Percentiles rank a stretch among this genome's conserved stretches.
phyloP scores from a whole-genome alignment of 768 basidiomycete species.

The Dentipellis sp. region DNA sequence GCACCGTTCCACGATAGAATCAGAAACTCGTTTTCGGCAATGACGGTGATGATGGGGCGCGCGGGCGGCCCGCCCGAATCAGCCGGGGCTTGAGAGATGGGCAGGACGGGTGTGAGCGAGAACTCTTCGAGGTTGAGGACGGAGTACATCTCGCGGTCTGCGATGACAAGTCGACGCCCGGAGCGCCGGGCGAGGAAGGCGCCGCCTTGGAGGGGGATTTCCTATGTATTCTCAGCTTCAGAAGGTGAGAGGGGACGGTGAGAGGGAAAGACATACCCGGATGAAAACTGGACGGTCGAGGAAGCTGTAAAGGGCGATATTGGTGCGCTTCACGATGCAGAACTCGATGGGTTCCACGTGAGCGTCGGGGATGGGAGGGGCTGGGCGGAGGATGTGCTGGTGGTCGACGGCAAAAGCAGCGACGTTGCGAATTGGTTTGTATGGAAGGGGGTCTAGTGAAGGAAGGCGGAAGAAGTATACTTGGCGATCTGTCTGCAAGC shows the following conservation, averaged over 20 bases:
- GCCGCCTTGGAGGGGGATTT: constrained; percentile 58
- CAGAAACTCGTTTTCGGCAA: constrained; percentile 75
- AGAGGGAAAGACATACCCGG: constrained; percentile 35
- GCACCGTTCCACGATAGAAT: constrained; percentile 78
- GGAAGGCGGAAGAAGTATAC: constrained; percentile 79
- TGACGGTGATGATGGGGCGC: constrained; percentile 67
- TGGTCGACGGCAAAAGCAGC: constrained; percentile 79
- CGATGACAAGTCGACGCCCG: constrained; percentile 60
- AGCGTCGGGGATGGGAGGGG: constrained; percentile 28
- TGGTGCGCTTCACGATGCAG: constrained; percentile 59
- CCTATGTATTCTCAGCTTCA: constrained; percentile 30
- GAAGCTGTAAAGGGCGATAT: constrained; percentile 55
- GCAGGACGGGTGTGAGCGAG: constrained; percentile 63
- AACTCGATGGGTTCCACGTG: constrained; percentile 52
- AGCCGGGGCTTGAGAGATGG: constrained; percentile 56
- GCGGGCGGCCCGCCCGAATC: constrained; percentile 30
- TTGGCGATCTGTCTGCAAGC: constrained; percentile 35
- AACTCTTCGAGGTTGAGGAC: constrained; percentile 71
- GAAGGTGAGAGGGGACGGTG: constrained; percentile 2
- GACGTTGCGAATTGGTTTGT: constrained; percentile 77
- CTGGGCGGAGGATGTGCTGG: constrained; percentile 46
- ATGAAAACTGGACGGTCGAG: constrained; percentile 54
- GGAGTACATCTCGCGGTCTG: constrained; percentile 65
- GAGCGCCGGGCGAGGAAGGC: constrained; percentile 51
- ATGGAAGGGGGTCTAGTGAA: constrained; percentile 61